A percentile compares a stretch with the other conserved stretches of the same genome.
Evolutionary conservation across 2,329 filamentous ascomycete genomes (phyloP).

Genomic region (Penicillium nordicum): DNA sequence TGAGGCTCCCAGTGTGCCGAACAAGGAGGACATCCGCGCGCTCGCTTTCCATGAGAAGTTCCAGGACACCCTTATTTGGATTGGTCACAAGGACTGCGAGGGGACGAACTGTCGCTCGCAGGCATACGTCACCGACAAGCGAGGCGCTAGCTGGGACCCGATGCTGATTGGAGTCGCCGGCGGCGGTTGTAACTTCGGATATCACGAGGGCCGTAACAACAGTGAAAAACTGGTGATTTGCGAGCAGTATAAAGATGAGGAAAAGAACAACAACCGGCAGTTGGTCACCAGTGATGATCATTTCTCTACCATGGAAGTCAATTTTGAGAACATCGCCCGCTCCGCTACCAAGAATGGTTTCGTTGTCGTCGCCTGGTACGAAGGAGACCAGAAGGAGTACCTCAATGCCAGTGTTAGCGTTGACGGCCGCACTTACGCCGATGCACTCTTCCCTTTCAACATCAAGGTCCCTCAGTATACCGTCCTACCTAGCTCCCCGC

Average conservation of each 20-base stretch:
- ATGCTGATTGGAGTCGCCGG: slow-evolving; percentile 63
- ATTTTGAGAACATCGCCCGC: slow-evolving; percentile 69
- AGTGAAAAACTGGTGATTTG: slow-evolving; percentile 64
- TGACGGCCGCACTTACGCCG: slow-evolving; percentile 77
- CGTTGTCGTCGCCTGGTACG: slow-evolving; percentile 77
- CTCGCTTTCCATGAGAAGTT: slow-evolving; percentile 78
- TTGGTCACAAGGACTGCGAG: slow-evolving; percentile 67
- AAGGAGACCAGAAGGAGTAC: slow-evolving; percentile 58
- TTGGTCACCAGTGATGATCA: slow-evolving; percentile 77
- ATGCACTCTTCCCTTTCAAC: slow-evolving; percentile 80
- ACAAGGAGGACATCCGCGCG: slow-evolving; percentile 47
- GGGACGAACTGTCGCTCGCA: slow-evolving; percentile 64
- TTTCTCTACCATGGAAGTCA: slow-evolving; percentile 63
- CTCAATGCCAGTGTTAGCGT: slow-evolving; percentile 78
- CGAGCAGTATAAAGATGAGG: slow-evolving; percentile 61
- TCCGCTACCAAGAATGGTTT: slow-evolving; percentile 97
- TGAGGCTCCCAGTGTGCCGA: slow-evolving; percentile 21
- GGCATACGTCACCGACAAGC: slow-evolving; percentile 74
- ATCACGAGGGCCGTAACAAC: slow-evolving; percentile 56
- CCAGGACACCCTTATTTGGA: slow-evolving; percentile 90
- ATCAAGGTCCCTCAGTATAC: slow-evolving; percentile 83
- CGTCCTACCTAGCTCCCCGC: slow-evolving; percentile 88
- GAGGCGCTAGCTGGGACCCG: slow-evolving; percentile 73
- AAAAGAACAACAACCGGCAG: slow-evolving; percentile 60
- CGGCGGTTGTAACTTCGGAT: slow-evolving; percentile 82